Evolutionary conservation across 1,284 basidiomycete species (phyloP).

Genomic region (Dichomitus squalens): DNA sequence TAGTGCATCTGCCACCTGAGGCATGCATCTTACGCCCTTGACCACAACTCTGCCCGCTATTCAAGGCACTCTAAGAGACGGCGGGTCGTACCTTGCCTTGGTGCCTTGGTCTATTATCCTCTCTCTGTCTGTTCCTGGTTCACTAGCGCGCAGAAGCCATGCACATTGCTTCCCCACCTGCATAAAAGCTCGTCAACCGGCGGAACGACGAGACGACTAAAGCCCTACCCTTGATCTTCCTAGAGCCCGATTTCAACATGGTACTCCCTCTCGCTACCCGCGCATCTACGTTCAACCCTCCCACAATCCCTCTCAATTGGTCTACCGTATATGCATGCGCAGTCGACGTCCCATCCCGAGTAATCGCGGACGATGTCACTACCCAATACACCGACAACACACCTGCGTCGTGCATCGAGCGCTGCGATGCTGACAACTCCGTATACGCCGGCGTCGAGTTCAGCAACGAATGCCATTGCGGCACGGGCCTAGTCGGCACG

Average conservation of each 20-base stretch:
- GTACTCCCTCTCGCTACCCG: background rate
- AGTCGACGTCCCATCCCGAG: conserved; percentile 20
- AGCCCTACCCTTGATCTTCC: too few species aligned
- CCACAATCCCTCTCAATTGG: conserved; percentile 21
- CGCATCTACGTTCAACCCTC: conserved; percentile 1
- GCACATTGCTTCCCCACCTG: too few species aligned
- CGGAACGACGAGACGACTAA: too few species aligned
- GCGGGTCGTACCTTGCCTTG: too few species aligned
- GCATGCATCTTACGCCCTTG: too few species aligned
- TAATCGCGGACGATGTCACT: conserved; percentile 19
- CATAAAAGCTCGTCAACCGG: too few species aligned
- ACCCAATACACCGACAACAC: conserved; percentile 24
- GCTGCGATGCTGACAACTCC: conserved; percentile 23
- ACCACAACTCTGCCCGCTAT: too few species aligned
- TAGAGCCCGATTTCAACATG: background rate
- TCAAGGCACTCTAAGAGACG: too few species aligned
- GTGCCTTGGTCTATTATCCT: too few species aligned
- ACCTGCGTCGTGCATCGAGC: conserved; percentile 22
- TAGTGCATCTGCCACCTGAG: too few species aligned
- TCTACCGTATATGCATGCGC: conserved; percentile 16
- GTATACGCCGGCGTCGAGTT: conserved; percentile 29
- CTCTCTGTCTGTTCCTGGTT: too few species aligned
- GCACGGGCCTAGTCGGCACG: conserved; percentile 17
- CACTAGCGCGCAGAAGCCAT: too few species aligned
- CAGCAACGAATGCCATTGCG: conserved; percentile 30